Conservation (phyloP, 306 rosid genomes). For the Chamaecrista fasciculata region DNA sequence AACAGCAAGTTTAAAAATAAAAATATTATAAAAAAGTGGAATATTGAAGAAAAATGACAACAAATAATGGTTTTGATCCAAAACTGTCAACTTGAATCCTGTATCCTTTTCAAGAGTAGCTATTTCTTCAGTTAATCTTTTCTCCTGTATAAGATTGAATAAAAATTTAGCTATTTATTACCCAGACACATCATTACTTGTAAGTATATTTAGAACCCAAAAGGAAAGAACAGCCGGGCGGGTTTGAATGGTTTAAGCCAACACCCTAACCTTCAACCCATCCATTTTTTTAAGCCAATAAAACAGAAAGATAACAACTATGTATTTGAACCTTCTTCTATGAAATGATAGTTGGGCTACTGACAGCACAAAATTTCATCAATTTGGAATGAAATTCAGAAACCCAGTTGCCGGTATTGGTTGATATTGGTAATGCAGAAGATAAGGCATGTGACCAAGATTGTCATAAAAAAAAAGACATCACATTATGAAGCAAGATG, state of each 20-base stretch:
- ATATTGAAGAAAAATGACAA: too few relatives aligned
- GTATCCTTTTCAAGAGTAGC: conserved; percentile 67
- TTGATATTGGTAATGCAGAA: conserved; percentile 17
- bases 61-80: conserved; percentile 93
- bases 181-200: not conserved
- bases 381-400: conserved; percentile 43
- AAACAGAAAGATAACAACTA: not conserved
- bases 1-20: too few relatives aligned
- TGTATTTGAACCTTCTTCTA: too few relatives aligned
- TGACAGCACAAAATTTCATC: conserved; percentile 54
- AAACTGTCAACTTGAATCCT: conserved; percentile 83
- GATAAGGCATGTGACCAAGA: too few relatives aligned
- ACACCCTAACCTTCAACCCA: too few relatives aligned
- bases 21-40: too few relatives aligned
- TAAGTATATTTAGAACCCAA: not conserved
- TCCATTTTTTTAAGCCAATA: too few relatives aligned
- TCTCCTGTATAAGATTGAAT: conserved; percentile 54
- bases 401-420: conserved; percentile 26
- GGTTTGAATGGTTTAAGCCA: too few relatives aligned
- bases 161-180: conserved; percentile 14
- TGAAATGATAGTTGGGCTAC: conserved; percentile 40
- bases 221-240: too few relatives aligned
- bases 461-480: too few relatives aligned
- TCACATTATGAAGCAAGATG: too few relatives aligned
- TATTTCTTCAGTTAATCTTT: conserved; percentile 72